These are phyloP conservation scores for Apiospora pterosperma DNA, from an alignment of 2,329 filamentous ascomycete genomes.

Conservation along the genomic window DNA sequence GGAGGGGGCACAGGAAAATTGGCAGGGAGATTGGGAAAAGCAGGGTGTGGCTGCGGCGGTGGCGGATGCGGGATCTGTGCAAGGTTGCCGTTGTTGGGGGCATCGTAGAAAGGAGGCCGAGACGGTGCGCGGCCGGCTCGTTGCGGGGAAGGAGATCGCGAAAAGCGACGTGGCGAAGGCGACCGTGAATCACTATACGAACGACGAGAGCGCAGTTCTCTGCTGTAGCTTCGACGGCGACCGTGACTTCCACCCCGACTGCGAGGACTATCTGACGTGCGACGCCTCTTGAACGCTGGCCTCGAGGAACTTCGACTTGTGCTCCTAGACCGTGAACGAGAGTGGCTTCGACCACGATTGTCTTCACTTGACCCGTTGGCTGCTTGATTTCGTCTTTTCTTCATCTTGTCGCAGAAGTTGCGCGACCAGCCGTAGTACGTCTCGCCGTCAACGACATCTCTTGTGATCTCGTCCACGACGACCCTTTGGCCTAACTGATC, in stretches of 20 bases:
- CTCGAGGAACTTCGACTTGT: slow-evolving; percentile 32
- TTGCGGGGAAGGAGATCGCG: slow-evolving; percentile 15
- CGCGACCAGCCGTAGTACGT: slow-evolving; percentile 89
- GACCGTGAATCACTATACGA: slow-evolving; percentile 29
- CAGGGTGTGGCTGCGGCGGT: not conserved
- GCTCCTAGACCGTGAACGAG: slow-evolving; percentile 31
- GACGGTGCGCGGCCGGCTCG: slow-evolving; percentile 3
- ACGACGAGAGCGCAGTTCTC: slow-evolving; percentile 19
- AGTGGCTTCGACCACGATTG: slow-evolving; percentile 25
- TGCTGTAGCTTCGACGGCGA: slow-evolving; percentile 14
- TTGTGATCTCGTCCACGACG: slow-evolving; percentile 62
- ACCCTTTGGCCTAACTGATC: slow-evolving; percentile 72
- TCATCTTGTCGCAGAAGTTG: slow-evolving; percentile 79
- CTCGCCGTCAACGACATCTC: slow-evolving; percentile 61
- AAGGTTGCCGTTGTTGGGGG: not conserved
- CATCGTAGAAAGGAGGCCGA: not conserved
- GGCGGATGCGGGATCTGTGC: not conserved
- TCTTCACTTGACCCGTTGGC: slow-evolving; percentile 17
- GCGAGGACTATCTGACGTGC: slow-evolving; percentile 31
- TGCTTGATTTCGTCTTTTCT: slow-evolving; percentile 42
- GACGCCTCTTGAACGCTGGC: slow-evolving; percentile 36
- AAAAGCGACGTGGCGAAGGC: slow-evolving; percentile 20
- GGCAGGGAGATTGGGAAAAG: not conserved
- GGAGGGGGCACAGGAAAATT: slow-evolving; percentile 8
- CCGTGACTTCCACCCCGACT: slow-evolving; percentile 21